Conservation (phyloP, 768 basidiomycete species). For the Phaeolepiota aurea region DNA sequence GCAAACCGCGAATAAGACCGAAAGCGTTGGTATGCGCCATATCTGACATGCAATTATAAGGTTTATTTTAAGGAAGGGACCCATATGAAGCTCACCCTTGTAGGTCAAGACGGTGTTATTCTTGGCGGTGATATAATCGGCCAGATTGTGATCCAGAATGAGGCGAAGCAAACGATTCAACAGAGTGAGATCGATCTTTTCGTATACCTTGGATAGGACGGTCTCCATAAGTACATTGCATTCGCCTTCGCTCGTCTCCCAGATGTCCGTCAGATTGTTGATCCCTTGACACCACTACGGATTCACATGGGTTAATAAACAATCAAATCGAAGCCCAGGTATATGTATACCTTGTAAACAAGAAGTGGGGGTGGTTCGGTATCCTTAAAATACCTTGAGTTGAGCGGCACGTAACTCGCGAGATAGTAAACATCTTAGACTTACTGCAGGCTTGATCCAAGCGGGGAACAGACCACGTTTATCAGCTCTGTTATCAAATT, state of each 20-base stretch:
- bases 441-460: conserved; percentile 93
- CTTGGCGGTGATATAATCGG: conserved; percentile 98
- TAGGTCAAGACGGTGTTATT: conserved; percentile 95
- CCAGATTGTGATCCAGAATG: conserved; percentile 97
- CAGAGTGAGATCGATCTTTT: conserved; percentile 96
- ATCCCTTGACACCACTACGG: conserved; percentile 92
- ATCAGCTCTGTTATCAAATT: conserved; percentile 51
- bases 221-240: conserved; percentile 99
- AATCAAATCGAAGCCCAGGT: conserved; percentile 2
- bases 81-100: conserved; percentile 42
- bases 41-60: conserved; percentile 25
- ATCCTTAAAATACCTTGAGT: conserved; percentile 34
- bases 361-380: conserved; percentile 95
- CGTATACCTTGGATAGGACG: conserved; percentile 93
- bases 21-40: conserved; percentile 99
- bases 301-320: background rate
- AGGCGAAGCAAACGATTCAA: conserved; percentile 93
- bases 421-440: conserved; percentile 7
- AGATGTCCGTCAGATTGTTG: conserved; percentile 96
- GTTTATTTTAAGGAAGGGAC: background rate
- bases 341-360: conserved; percentile 67
- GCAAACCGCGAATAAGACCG: conserved; percentile 93
- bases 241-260: conserved; percentile 98
- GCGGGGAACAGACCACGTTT: conserved; percentile 97
- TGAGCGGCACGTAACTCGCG: too few species aligned